These are phyloP conservation scores for Paraphoma chrysanthemicola DNA, from an alignment of 2,329 filamentous ascomycete genomes.

Conservation along the genomic window DNA sequence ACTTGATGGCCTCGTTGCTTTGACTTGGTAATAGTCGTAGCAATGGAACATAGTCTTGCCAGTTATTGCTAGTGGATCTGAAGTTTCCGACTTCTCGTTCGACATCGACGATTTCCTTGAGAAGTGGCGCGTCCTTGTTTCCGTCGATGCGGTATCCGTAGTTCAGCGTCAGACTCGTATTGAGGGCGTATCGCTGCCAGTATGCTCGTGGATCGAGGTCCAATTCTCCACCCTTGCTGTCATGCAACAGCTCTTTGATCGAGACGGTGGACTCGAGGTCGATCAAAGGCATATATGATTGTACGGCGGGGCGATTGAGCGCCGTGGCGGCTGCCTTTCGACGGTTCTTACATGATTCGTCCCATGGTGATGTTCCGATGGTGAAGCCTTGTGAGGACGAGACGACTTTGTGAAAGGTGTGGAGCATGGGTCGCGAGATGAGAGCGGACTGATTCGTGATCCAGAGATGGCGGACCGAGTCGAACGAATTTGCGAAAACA, in stretches of 20 bases:
- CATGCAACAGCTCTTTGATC: conserved; percentile 73
- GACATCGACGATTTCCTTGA: conserved; percentile 77
- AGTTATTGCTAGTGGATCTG: conserved; percentile 80
- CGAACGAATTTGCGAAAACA: conserved; percentile 80
- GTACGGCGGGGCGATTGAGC: conserved; percentile 76
- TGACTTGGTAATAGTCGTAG: conserved; percentile 69
- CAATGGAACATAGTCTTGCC: conserved; percentile 83
- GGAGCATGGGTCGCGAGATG: conserved; percentile 78
- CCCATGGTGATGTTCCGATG: conserved; percentile 84
- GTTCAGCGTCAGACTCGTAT: conserved; percentile 78
- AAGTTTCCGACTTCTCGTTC: conserved; percentile 79
- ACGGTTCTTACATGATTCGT: conserved; percentile 78
- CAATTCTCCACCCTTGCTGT: conserved; percentile 66
- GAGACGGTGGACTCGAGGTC: conserved; percentile 77
- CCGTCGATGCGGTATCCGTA: conserved; percentile 80
- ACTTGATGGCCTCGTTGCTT: conserved; percentile 69
- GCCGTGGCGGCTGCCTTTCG: conserved; percentile 82
- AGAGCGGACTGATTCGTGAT: conserved; percentile 79
- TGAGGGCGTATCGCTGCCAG: conserved; percentile 78
- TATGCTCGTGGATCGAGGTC: conserved; percentile 76
- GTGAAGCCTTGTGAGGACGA: conserved; percentile 80
- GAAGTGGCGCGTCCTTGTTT: conserved; percentile 69
- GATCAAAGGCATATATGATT: conserved; percentile 82
- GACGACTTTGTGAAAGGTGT: conserved; percentile 82
- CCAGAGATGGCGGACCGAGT: conserved; percentile 76